phyloP scores from a whole-genome alignment of 495 filamentous ascomycete species.

The Rostrohypoxylon terebratum region DNA sequence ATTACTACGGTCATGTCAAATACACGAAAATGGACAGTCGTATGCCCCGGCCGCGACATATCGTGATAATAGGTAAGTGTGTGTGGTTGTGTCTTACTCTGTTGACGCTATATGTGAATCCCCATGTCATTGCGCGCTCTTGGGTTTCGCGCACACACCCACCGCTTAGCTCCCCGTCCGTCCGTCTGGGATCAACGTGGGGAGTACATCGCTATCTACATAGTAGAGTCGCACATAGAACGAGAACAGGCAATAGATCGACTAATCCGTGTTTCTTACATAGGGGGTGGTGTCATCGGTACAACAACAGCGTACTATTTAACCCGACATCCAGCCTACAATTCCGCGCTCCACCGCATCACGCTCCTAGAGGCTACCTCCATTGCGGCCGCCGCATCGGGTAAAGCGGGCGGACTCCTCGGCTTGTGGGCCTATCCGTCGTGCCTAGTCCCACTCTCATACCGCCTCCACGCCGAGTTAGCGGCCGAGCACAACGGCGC shows the following conservation, averaged over 20 bases:
- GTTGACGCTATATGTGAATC: neutral
- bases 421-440: slow-evolving; percentile 93
- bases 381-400: slow-evolving; percentile 91
- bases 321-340: slow-evolving; percentile 86
- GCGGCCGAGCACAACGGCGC: slow-evolving; percentile 86
- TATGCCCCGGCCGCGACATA: slow-evolving; percentile 63
- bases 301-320: slow-evolving; percentile 94
- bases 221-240: neutral
- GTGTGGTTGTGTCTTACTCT: slow-evolving; percentile 56
- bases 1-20: slow-evolving; percentile 46
- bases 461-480: slow-evolving; percentile 82
- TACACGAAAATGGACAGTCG: slow-evolving; percentile 47
- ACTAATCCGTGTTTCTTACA: slow-evolving; percentile 32
- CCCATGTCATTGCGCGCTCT: neutral
- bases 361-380: slow-evolving; percentile 89
- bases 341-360: slow-evolving; percentile 78
- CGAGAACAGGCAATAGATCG: slow-evolving; percentile 1
- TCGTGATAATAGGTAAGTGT: slow-evolving; percentile 75
- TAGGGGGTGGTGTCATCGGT: slow-evolving; percentile 97
- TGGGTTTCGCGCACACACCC: neutral
- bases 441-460: slow-evolving; percentile 88
- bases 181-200: slow-evolving; percentile 33
- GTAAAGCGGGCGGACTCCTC: slow-evolving; percentile 93
- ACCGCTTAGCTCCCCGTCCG: neutral
- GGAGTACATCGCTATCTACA: slow-evolving; percentile 5